These are phyloP conservation scores for Allium sativum DNA, from an alignment of 106 monocot genomes.

Conservation along the genomic window DNA sequence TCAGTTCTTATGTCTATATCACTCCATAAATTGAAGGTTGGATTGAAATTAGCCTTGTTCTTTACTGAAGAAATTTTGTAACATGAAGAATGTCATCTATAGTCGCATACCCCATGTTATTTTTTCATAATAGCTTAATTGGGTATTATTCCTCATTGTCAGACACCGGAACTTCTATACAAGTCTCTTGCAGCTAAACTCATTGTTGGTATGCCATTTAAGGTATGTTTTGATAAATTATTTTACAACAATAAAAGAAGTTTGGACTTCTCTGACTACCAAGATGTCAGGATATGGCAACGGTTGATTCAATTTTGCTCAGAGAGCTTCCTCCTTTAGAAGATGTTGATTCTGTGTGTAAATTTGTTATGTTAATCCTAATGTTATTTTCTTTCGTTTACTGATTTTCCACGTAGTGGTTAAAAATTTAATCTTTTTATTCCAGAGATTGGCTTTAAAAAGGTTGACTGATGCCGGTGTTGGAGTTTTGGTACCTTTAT, in stretches of 20 bases:
- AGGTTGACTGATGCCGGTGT: conserved; percentile 91
- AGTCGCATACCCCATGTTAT: background rate
- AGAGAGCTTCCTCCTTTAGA: conserved; percentile 79
- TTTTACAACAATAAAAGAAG: background rate
- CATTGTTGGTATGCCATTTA: conserved; percentile 98
- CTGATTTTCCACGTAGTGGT: background rate
- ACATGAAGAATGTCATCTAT: background rate
- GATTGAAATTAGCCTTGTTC: background rate
- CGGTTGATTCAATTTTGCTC: conserved; percentile 93
- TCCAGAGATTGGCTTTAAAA: conserved; percentile 91
- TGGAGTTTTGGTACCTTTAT: conserved; percentile 83
- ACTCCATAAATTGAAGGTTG: conserved; percentile 78
- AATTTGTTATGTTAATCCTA: too few species aligned
- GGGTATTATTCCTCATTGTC: background rate
- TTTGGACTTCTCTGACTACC: conserved; percentile 1
- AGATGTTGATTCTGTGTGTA: conserved; percentile 75
- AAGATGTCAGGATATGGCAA: conserved; percentile 76
- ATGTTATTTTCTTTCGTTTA: too few species aligned
- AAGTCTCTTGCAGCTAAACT: conserved; percentile 89
- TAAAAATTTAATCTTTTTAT: conserved; percentile 7
- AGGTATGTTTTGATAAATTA: conserved; percentile 35
- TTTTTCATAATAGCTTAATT: background rate
- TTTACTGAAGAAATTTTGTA: background rate
- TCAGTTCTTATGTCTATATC: conserved; percentile 97
- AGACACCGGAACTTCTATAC: conserved; percentile 91